Base-by-base conservation (phyloP, 805 yeast genomes). In the Teunomyces kruisii region DNA sequence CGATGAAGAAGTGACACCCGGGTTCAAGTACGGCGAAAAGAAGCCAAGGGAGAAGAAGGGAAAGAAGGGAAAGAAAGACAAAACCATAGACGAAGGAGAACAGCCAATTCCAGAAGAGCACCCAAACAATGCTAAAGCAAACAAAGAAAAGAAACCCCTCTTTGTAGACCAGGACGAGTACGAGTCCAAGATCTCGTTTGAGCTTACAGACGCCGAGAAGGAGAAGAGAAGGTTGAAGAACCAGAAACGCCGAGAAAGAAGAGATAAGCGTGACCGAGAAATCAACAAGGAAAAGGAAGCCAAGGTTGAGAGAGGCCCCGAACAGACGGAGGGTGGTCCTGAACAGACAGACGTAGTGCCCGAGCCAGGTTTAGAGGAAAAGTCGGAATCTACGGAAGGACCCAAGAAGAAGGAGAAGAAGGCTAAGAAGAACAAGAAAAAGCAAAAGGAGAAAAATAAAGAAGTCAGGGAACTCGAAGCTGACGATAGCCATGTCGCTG, bases 231-330 rank as follows among this genome's bases (percentile, higher is more conserved):
- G 49, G 22, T 15, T 41, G 33, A 50, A 47, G 28, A 56, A 57
- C 39, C 45, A 31, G 35, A 55, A 55, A 36, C 43, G 58, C 33
- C 46, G 45, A 31, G 54, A 55, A 30, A 46, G 61, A 44, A 52
- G 59, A 46, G 39, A 36, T 9, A 36, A 40, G 10, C 44, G 49
- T 4, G 40, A 43, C 17, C 39, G 49, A 32, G 43, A 43, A 33
- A 42, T 19, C 35, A 46, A 14, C 35, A 32, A 6, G 3, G 10
- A 5, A 14, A 17, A 45, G 16, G 41, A 32, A 8, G 37, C 17
- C 17, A 24, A 40, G 16, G 37, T 15, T 13, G 27, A 40, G 16
- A 32, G 8, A 14, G 22, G 1, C 4, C 13, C 32, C 39, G 22
- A 42, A 29, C 9, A 36, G n/a, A 9, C 40, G 22, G 7, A 32